Conservation (phyloP, 2,329 filamentous ascomycete species). For the Hypoxylon sp. region DNA sequence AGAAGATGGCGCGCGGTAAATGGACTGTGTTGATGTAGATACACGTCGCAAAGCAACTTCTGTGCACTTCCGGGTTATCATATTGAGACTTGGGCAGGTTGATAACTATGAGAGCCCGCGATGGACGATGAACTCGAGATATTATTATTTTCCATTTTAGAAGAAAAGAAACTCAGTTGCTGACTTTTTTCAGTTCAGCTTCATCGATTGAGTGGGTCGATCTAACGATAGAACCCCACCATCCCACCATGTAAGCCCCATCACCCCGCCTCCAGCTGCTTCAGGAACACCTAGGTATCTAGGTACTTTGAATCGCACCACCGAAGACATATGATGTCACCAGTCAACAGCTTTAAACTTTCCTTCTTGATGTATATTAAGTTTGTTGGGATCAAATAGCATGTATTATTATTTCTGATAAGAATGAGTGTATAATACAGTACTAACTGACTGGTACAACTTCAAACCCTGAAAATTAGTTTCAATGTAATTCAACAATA, state of each 20-base stretch:
- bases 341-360: not conserved
- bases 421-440: too few relatives aligned
- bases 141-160: conserved; percentile 19
- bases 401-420: too few relatives aligned
- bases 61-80: conserved; percentile 39
- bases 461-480: too few relatives aligned
- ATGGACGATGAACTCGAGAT: conserved; percentile 20
- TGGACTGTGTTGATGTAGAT: conserved; percentile 31
- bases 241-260: not conserved
- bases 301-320: too few relatives aligned
- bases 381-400: too few relatives aligned
- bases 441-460: too few relatives aligned
- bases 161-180: not conserved
- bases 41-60: conserved; percentile 39
- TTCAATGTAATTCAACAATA: too few relatives aligned
- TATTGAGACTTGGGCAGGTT: conserved; percentile 16
- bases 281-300: too few relatives aligned
- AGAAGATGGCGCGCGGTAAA: conserved; percentile 7
- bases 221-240: too few relatives aligned
- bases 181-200: too few relatives aligned
- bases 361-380: not conserved
- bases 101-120: conserved; percentile 12
- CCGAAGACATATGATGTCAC: conserved; percentile 22
- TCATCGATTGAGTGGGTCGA: not conserved
- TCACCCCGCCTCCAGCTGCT: not conserved